These are phyloP conservation scores for Ceratobasidium sp. DNA, from an alignment of 1,284 basidiomycete species.

Conservation along the genomic window DNA sequence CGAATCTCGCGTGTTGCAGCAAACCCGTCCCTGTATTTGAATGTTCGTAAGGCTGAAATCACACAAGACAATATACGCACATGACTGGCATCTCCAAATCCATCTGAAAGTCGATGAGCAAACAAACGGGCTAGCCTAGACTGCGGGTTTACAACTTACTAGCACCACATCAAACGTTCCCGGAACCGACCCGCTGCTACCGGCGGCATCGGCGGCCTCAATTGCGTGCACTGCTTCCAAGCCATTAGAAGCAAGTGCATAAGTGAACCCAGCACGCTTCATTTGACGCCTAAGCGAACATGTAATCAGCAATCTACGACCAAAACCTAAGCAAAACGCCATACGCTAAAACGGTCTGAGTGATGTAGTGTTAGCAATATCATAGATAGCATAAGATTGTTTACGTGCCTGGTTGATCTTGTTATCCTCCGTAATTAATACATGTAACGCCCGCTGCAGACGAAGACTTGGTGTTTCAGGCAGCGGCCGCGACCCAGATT, in stretches of 20 bases:
- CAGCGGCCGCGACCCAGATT: constrained; percentile 18
- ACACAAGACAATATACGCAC: constrained; percentile 18
- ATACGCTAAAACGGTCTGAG: constrained; percentile 41
- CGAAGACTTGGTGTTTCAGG: constrained; percentile 21
- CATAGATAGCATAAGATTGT: neutral
- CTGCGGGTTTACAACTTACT: constrained; percentile 40
- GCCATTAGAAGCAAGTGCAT: constrained; percentile 49
- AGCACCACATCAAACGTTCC: constrained; percentile 49
- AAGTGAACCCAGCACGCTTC: constrained; percentile 48
- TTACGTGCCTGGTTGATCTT: constrained; percentile 48
- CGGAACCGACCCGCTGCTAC: neutral
- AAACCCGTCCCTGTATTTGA: constrained; percentile 46
- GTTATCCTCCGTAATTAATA: constrained; percentile 52
- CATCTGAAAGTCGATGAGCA: constrained; percentile 46
- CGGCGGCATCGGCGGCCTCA: constrained; percentile 28
- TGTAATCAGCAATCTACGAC: neutral
- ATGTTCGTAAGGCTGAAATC: neutral
- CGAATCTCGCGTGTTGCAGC: constrained; percentile 50
- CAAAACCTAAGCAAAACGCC: neutral
- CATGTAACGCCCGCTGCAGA: constrained; percentile 31
- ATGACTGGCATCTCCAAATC: constrained; percentile 53
- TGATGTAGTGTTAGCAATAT: neutral
- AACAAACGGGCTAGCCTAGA: neutral
- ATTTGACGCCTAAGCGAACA: constrained; percentile 47
- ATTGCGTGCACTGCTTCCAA: constrained; percentile 49